Percentiles rank a stretch among this genome's conserved stretches.
phyloP scores from a whole-genome alignment of 2,329 filamentous ascomycete genomes.

The Neurospora sp. region DNA sequence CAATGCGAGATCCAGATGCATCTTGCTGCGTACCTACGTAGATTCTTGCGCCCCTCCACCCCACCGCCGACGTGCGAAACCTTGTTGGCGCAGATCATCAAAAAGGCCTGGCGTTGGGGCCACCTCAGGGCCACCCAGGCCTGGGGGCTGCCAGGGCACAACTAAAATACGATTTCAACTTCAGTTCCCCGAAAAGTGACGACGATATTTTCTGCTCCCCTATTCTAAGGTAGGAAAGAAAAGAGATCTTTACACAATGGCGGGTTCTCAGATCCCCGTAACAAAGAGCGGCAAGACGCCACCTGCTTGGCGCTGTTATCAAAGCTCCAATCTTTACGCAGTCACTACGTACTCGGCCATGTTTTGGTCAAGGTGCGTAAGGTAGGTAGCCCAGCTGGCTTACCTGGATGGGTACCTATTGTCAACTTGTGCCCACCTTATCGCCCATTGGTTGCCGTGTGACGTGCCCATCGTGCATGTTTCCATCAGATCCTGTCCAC shows the following conservation, averaged over 20 bases:
- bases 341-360: neutral
- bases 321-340: neutral
- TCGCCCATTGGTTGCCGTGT: neutral
- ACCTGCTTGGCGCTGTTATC: neutral
- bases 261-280: neutral
- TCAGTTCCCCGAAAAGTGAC: neutral
- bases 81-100: neutral
- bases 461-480: neutral
- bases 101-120: neutral
- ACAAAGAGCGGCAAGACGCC: neutral
- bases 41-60: neutral
- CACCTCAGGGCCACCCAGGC: neutral
- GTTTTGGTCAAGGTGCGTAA: neutral
- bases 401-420: neutral
- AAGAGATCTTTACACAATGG: neutral
- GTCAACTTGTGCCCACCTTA: neutral
- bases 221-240: neutral
- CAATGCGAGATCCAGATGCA: neutral
- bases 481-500: neutral
- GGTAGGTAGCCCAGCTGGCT: neutral
- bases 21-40: neutral
- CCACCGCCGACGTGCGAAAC: neutral
- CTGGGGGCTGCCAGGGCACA: neutral
- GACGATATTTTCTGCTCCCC: neutral
- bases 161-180: neutral